Percentiles rank a stretch among this genome's conserved stretches.
These are phyloP conservation scores for Decorospora gaudefroyi DNA, from an alignment of 2,329 filamentous ascomycete species.

Conservation along the genomic window DNA sequence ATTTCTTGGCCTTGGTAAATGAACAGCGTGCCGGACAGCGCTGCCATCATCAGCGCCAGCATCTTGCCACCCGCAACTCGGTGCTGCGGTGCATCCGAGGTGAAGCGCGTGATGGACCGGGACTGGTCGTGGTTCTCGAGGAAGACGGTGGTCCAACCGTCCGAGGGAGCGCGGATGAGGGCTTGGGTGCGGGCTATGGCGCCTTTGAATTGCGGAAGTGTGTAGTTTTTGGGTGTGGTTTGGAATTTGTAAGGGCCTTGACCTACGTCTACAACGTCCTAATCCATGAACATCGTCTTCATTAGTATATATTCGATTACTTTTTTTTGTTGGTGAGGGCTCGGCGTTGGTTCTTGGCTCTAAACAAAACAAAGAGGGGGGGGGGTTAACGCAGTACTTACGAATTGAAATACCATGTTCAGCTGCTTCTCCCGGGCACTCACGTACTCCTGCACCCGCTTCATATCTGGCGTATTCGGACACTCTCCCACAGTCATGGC, in stretches of 20 bases:
- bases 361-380: no score
- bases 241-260: constrained; percentile 47
- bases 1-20: constrained; percentile 59
- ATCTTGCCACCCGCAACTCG: constrained; percentile 55
- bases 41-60: constrained; percentile 54
- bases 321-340: no score
- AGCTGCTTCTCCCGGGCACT: constrained; percentile 62
- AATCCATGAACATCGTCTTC: no score
- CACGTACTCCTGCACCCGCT: constrained; percentile 64
- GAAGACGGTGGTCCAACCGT: constrained; percentile 57
- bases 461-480: constrained; percentile 63
- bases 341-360: no score
- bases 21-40: constrained; percentile 56
- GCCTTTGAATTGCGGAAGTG: constrained; percentile 38
- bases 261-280: constrained; percentile 50
- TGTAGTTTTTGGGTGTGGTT: constrained; percentile 41
- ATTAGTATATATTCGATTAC: no score
- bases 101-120: constrained; percentile 55
- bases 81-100: constrained; percentile 53
- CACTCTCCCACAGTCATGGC: constrained; percentile 74
- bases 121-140: constrained; percentile 61
- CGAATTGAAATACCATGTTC: constrained; percentile 67
- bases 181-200: constrained; percentile 41
- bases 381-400: constrained; percentile 32
- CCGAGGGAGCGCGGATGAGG: constrained; percentile 35